These are phyloP conservation scores for Globisporangium apiculatum DNA, from an alignment of 352 stramenopile genomes.

Conservation along the genomic window DNA sequence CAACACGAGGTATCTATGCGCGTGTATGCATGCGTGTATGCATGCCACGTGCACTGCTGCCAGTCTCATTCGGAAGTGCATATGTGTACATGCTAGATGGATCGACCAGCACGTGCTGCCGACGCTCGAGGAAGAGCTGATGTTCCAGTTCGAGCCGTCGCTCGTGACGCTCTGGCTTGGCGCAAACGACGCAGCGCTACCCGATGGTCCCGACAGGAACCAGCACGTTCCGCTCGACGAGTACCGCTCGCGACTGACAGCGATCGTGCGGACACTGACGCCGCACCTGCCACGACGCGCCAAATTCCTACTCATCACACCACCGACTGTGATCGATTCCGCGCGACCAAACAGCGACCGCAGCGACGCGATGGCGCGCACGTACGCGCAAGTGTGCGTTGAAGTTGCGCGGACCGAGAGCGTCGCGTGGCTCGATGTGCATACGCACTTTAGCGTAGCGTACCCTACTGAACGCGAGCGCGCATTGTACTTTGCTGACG, in stretches of 20 bases:
- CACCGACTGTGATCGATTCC: slow-evolving; percentile 40
- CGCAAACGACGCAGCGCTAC: slow-evolving; percentile 50
- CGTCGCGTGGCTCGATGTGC: slow-evolving; percentile 31
- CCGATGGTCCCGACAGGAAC: slow-evolving; percentile 7
- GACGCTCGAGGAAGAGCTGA: slow-evolving; percentile 30
- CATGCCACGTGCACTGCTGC: too few species aligned
- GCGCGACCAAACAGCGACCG: slow-evolving; percentile 27
- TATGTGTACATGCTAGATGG: slow-evolving; percentile 21
- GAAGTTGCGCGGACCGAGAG: slow-evolving; percentile 21
- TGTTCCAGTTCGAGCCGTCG: slow-evolving; percentile 19
- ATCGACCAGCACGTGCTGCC: slow-evolving; percentile 36
- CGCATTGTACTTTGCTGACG: slow-evolving; percentile 32
- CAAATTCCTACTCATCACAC: slow-evolving; percentile 45
- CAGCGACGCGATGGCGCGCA: slow-evolving; percentile 23
- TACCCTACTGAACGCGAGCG: slow-evolving; percentile 15
- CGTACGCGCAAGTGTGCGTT: slow-evolving; percentile 40
- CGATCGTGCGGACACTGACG: slow-evolving; percentile 20
- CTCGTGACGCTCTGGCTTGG: slow-evolving; percentile 59
- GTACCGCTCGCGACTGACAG: slow-evolving; percentile 34
- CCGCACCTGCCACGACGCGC: slow-evolving; percentile 14
- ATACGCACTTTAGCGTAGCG: slow-evolving; percentile 41
- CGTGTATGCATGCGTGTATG: background rate
- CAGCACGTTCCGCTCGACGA: slow-evolving; percentile 44
- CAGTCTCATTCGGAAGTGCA: background rate
- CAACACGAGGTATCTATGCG: slow-evolving; percentile 25